These are phyloP conservation scores for Sicyos edulis DNA, from an alignment of 306 rosid genomes.

Conservation along the genomic window DNA sequence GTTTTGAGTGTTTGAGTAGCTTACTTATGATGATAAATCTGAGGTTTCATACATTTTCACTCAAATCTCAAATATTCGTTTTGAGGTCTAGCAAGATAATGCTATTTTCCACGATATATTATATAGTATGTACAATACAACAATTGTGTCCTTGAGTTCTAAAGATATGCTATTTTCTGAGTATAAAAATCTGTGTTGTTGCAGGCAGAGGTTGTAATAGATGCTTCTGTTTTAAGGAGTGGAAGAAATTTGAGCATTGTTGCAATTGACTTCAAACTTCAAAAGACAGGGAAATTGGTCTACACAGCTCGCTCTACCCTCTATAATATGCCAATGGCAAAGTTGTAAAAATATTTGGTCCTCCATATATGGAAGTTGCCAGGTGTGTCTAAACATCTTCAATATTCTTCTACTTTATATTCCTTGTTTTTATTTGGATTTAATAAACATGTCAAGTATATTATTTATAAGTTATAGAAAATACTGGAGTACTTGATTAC, in stretches of 20 bases:
- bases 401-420: background rate
- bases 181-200: background rate
- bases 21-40: background rate
- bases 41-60: background rate
- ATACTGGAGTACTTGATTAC: background rate
- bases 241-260: constrained; percentile 74
- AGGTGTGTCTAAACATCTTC: background rate
- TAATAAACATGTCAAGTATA: background rate
- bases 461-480: background rate
- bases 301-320: constrained; percentile 56
- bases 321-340: constrained; percentile 49
- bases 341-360: constrained; percentile 28
- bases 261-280: constrained; percentile 47
- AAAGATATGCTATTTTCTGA: background rate
- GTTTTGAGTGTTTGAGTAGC: background rate
- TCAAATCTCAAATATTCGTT: background rate
- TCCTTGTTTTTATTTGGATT: background rate
- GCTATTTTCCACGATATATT: background rate
- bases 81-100: background rate
- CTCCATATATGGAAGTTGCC: too few species aligned
- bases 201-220: constrained; percentile 61
- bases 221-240: constrained; percentile 52
- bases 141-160: too few species aligned
- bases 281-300: constrained; percentile 42
- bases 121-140: too few species aligned